A percentile compares a stretch with the other conserved stretches of the same genome.
phyloP scores from a whole-genome alignment of 768 basidiomycete species.

The Podaxis sp. region DNA sequence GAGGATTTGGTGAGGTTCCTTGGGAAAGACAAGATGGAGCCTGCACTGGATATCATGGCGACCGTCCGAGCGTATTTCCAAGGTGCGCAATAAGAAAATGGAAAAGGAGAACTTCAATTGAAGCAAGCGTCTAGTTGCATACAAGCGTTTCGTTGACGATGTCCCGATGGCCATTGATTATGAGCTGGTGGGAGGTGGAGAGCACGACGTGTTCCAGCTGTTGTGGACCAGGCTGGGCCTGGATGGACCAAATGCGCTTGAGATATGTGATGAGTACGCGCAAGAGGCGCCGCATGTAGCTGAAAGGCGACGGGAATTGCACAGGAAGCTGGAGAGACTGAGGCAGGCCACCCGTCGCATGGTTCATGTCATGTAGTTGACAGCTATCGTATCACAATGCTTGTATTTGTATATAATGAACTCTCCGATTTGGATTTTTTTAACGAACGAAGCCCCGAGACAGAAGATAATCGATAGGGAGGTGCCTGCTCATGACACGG shows the following conservation, averaged over 20 bases:
- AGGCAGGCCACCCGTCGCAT: background rate
- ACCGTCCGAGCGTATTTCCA: conserved; percentile 75
- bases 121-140: conserved; percentile 41
- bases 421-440: too few relatives aligned
- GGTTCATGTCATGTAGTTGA: conserved; percentile 13
- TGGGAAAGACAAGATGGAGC: conserved; percentile 50
- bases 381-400: too few relatives aligned
- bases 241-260: conserved; percentile 43
- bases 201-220: conserved; percentile 41
- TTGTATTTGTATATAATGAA: too few relatives aligned
- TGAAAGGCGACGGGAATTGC: conserved; percentile 44
- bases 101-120: background rate
- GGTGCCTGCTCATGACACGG: too few relatives aligned
- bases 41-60: conserved; percentile 66
- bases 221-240: conserved; percentile 52
- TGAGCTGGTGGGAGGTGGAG: conserved; percentile 53
- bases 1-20: conserved; percentile 51
- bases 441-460: too few relatives aligned
- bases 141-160: conserved; percentile 58
- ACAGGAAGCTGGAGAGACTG: conserved; percentile 52
- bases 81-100: conserved; percentile 38
- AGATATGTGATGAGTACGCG: conserved; percentile 51
- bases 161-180: conserved; percentile 56
- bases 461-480: too few relatives aligned
- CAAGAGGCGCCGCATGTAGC: conserved; percentile 50